Base-by-base conservation (phyloP, 768 basidiomycete genomes). In the Leccinum uliginosum region DNA sequence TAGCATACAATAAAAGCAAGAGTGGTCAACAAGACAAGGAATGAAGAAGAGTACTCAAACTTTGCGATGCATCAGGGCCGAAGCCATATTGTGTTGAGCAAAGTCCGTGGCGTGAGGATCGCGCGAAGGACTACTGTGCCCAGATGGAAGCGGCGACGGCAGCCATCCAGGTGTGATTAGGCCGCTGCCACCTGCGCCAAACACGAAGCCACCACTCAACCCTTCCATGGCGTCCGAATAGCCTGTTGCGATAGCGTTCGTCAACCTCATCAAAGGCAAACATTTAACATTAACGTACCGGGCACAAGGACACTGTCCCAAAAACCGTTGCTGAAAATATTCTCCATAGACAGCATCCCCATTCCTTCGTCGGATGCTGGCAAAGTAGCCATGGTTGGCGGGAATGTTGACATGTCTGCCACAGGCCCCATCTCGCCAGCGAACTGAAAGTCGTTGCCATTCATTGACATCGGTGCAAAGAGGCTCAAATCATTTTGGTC, bases 241-340 rank as follows among this genome's bases (percentile, higher is more conserved):
- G 3, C 91, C 91, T 92, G 58, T 44, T 43, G 21, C 53, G 21
- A 59, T 24, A 32, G 26, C 27, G 56, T 45, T 58, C n/a, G 46
- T 55, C 49, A 57, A 50, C 55, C 3, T 51, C 11, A 32, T 35
- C 38, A 10, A 40, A 40, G n/a, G 38, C 14, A 51, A 35, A 49
- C 2, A 1, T 49, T 40, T 14, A 21, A 32, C 9, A 47, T 40
- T 44, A 46, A 78, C 85, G 55, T 65, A 89, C 90, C 91, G 59
- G 91, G 91, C 24, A 93, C 86, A 34, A 93, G 81, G 65, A 93
- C 84, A 62, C 80, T 91, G 70, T 93, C 92, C 92, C 91, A 93
- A 70, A 93, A 93, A 43, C 83, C 84, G 57, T 78, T 83, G 58
- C 83, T 86, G 52, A 93, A 75, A 44, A 93, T 86, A 64, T 83